phyloP scores from a whole-genome alignment of 768 basidiomycete species.

The Agaricus sinodeliciosus region DNA sequence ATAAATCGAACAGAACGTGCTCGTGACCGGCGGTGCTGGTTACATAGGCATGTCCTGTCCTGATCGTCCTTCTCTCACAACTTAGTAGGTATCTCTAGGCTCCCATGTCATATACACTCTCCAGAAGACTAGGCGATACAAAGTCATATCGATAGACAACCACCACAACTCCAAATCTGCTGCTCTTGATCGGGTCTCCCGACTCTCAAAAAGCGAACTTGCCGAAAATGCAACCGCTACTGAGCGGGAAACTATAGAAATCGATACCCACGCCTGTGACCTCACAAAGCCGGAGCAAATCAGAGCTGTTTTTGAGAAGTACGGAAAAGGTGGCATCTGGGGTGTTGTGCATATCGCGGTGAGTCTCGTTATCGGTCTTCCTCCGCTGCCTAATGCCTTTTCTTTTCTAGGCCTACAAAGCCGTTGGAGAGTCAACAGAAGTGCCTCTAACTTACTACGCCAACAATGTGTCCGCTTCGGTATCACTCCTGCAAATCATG shows the following conservation, averaged over 20 bases:
- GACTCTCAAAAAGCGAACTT: conserved; percentile 73
- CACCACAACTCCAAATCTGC: conserved; percentile 83
- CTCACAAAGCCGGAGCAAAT: conserved; percentile 69
- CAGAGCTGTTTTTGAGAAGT: conserved; percentile 72
- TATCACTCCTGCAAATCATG: conserved; percentile 85
- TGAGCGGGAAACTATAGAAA: conserved; percentile 66
- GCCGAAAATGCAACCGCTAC: conserved; percentile 55
- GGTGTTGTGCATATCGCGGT: conserved; percentile 95
- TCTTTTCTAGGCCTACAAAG: conserved; percentile 77
- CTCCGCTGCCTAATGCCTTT: conserved; percentile 1
- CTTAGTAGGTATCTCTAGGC: conserved; percentile 38
- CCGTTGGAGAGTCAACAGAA: conserved; percentile 94
- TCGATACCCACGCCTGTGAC: conserved; percentile 68
- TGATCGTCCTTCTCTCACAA: background rate
- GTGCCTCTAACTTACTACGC: conserved; percentile 89
- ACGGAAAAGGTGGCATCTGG: conserved; percentile 89
- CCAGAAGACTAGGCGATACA: conserved; percentile 82
- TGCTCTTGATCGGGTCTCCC: conserved; percentile 68
- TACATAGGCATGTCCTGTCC: conserved; percentile 64
- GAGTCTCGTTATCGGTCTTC: conserved; percentile 23
- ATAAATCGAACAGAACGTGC: conserved; percentile 29
- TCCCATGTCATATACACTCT: conserved; percentile 89
- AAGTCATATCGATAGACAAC: conserved; percentile 94
- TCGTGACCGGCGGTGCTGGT: conserved; percentile 68
- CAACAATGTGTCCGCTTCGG: conserved; percentile 88